Conservation (phyloP, 768 basidiomycete species). For the Asterophora parasitica region DNA sequence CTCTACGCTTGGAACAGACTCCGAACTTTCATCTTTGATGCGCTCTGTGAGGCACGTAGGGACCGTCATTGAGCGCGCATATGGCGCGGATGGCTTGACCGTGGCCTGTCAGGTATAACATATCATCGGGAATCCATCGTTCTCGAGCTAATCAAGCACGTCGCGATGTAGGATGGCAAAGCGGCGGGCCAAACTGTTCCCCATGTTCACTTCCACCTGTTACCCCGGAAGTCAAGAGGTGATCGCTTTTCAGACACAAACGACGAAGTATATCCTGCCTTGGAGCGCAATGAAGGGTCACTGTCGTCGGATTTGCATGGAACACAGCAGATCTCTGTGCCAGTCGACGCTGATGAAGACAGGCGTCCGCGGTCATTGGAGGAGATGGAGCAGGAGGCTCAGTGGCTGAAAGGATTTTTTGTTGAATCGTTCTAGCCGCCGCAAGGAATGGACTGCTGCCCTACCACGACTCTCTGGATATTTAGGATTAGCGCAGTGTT, state of each 20-base stretch:
- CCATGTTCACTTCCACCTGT: conserved; percentile 94
- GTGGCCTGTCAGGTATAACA: conserved; percentile 80
- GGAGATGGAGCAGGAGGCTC: conserved; percentile 81
- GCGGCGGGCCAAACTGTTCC: conserved; percentile 79
- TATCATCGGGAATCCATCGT: background rate
- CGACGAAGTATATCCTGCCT: conserved; percentile 74
- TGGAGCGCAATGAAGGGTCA: conserved; percentile 61
- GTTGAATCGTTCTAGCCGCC: background rate
- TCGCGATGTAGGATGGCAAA: conserved; percentile 62
- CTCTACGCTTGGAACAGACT: conserved; percentile 23
- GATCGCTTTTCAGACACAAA: conserved; percentile 61
- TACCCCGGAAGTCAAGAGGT: conserved; percentile 72
- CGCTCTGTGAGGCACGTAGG: conserved; percentile 75
- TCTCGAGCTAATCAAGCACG: background rate
- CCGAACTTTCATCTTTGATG: conserved; percentile 81
- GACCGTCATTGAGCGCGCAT: conserved; percentile 72
- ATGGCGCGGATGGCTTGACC: conserved; percentile 79
- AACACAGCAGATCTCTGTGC: conserved; percentile 23
- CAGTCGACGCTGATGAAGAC: conserved; percentile 68
- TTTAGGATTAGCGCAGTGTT: no score
- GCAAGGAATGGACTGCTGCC: no score
- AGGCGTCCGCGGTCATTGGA: conserved; percentile 54
- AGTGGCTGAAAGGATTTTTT: conserved; percentile 61
- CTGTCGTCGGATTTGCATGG: conserved; percentile 37
- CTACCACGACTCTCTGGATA: no score